These are phyloP conservation scores for Biancaea sappan DNA, from an alignment of 306 rosid genomes.

Conservation along the genomic window DNA sequence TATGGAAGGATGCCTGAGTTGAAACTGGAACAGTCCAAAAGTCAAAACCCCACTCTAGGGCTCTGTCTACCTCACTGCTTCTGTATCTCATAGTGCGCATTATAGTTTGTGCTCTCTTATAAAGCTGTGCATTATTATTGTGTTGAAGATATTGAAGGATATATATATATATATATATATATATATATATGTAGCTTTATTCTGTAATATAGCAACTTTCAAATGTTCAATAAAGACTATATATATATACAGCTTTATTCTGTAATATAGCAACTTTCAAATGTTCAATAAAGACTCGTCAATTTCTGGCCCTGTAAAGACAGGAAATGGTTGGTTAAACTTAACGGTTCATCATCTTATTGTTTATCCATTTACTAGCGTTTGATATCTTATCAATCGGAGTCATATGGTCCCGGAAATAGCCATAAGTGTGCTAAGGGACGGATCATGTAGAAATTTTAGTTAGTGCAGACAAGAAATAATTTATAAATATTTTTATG, in stretches of 20 bases:
- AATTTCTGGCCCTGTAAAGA: conserved; percentile 5
- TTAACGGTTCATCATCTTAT: not conserved
- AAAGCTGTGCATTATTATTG: conserved; percentile 34
- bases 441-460: no score
- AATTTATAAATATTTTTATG: no score
- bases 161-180: no score
- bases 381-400: not conserved
- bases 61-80: conserved; percentile 1
- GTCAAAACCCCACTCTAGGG: conserved; percentile 30
- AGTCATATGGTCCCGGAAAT: not conserved
- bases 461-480: no score
- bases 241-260: not conserved
- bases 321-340: not conserved
- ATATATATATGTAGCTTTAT: no score
- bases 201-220: conserved; percentile 1
- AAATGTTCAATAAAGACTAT: conserved; percentile 20
- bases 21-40: not conserved
- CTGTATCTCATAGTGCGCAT: not conserved
- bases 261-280: conserved; percentile 7
- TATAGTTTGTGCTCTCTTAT: conserved; percentile 4
- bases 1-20: not conserved
- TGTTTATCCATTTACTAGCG: no score
- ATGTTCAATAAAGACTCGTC: conserved; percentile 16
- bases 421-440: not conserved
- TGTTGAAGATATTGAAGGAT: conserved; percentile 14